Conservation (phyloP, 768 basidiomycete genomes). For the Gloeopeniophorella convolvens region DNA sequence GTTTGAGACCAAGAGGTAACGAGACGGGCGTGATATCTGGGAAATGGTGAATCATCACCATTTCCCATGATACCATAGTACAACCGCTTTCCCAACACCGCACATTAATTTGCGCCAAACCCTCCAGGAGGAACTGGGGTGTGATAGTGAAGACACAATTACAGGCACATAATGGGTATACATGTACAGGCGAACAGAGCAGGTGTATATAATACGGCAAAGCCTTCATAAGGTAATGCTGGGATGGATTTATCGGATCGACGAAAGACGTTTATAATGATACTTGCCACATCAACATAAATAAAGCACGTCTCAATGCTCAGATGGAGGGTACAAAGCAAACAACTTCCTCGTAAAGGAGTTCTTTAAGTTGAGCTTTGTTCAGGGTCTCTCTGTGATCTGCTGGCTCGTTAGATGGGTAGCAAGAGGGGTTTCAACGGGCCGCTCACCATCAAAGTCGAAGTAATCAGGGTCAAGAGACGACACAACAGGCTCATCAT, state of each 20-base stretch:
- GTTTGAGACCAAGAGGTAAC: too few relatives aligned
- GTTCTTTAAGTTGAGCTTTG: slow-evolving; percentile 74
- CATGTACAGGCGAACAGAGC: neutral
- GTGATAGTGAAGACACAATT: neutral
- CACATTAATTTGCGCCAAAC: neutral
- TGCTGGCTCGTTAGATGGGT: slow-evolving; percentile 23
- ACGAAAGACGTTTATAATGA: neutral
- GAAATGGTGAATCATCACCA: too few relatives aligned
- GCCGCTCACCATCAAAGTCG: slow-evolving; percentile 71
- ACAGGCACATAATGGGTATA: neutral
- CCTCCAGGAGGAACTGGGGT: neutral
- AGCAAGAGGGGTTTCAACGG: neutral
- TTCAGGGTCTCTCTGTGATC: slow-evolving; percentile 70
- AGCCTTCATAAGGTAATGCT: too few relatives aligned
- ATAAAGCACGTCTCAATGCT: slow-evolving; percentile 2
- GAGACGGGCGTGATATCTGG: too few relatives aligned
- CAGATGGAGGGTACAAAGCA: slow-evolving; percentile 64
- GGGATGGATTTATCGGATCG: neutral
- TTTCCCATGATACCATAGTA: too few relatives aligned
- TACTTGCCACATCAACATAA: slow-evolving; percentile 9
- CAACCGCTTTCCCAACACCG: slow-evolving; percentile 1
- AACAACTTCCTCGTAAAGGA: slow-evolving; percentile 79
- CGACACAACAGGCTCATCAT: slow-evolving; percentile 80
- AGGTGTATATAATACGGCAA: too few relatives aligned
- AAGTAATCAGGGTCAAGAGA: slow-evolving; percentile 83